Base-by-base conservation (phyloP, 441 rosid genomes). In the Erodium chrysanthum region DNA sequence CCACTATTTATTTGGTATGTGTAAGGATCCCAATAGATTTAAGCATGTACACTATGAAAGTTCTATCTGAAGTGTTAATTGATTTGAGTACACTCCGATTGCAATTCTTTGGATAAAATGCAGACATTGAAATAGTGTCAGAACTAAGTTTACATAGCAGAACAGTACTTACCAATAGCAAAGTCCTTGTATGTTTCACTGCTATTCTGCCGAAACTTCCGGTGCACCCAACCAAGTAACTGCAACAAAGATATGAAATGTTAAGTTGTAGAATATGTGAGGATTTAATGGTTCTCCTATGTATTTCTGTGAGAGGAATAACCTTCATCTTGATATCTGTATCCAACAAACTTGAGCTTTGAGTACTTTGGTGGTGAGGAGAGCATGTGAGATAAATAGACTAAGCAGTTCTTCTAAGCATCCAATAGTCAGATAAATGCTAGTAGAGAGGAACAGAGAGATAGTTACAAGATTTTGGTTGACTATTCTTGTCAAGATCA, bases 161-260 rank as follows among this genome's bases (percentile, higher is more conserved):
- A 68, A 29, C 35, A 17, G 44, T 48, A 70, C 83, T 77, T 81
- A 89, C 93, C 93, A 21, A 78, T 63, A 64, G 78, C 78, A 68
- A 84, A 83, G 75, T 89, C 96, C 73, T 83, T 87, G 72, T 82
- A 68, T 5, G 81, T 78, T 68, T 87, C 91, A 25, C 76, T 69
- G 72, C 81, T 80, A 68, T 84, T 82, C 64, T 86, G 93, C 66
- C 91, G 79, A 22, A 86, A 81, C 78, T 89, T 89, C 0, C 90
- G 86, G 78, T 89, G 93, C 93, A 89, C 84, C 96, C 96, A 89
- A 69, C 84, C 89, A 17, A 84, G 84, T 75, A 89, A 84, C 96
- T 89, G 83, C 86, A 84, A 60, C 68, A 65, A 68, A 68, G 60
- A 65, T 54, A 70, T 63, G 40, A 59, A 20, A 67, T 1, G 35